Conservation (phyloP, 495 filamentous ascomycete genomes). For the Rhizodiscina lignyota region DNA sequence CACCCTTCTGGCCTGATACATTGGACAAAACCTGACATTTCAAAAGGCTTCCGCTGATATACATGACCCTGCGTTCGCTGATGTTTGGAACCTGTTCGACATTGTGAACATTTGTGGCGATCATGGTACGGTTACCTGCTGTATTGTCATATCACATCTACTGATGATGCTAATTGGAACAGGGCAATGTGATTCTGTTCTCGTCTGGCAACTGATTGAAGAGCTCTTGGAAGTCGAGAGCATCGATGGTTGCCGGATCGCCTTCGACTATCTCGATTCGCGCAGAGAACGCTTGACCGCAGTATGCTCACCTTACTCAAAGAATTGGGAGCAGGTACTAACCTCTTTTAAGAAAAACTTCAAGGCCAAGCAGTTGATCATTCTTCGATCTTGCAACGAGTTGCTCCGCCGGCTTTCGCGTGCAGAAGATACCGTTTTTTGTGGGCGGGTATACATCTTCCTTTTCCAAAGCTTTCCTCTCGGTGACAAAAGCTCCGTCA, state of each 20-base stretch:
- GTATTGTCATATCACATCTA: not conserved
- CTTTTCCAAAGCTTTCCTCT: slow-evolving; percentile 94
- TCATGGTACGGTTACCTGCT: slow-evolving; percentile 33
- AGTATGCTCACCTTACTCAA: slow-evolving; percentile 19
- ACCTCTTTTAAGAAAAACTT: slow-evolving; percentile 47
- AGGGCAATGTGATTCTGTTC: slow-evolving; percentile 70
- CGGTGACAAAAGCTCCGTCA: slow-evolving; percentile 92
- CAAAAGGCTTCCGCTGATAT: slow-evolving; percentile 27
- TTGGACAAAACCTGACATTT: slow-evolving; percentile 1
- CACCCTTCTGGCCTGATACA: not conserved
- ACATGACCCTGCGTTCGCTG: slow-evolving; percentile 53
- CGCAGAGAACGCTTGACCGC: slow-evolving; percentile 72
- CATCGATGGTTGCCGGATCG: slow-evolving; percentile 69
- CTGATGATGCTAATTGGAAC: not conserved
- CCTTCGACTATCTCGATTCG: slow-evolving; percentile 91
- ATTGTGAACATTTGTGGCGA: slow-evolving; percentile 77
- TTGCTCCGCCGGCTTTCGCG: slow-evolving; percentile 77
- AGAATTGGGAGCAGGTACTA: slow-evolving; percentile 2
- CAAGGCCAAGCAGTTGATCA: slow-evolving; percentile 40
- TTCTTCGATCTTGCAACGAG: slow-evolving; percentile 88
- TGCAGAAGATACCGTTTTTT: slow-evolving; percentile 93
- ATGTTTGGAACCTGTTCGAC: slow-evolving; percentile 87
- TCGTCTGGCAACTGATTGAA: slow-evolving; percentile 81
- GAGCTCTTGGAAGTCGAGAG: slow-evolving; percentile 93
- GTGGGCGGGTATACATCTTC: slow-evolving; percentile 91